Percentiles rank a stretch among this genome's conserved stretches.
Conservation (phyloP, 306 rosid genomes). For the Rubus idaeus region DNA sequence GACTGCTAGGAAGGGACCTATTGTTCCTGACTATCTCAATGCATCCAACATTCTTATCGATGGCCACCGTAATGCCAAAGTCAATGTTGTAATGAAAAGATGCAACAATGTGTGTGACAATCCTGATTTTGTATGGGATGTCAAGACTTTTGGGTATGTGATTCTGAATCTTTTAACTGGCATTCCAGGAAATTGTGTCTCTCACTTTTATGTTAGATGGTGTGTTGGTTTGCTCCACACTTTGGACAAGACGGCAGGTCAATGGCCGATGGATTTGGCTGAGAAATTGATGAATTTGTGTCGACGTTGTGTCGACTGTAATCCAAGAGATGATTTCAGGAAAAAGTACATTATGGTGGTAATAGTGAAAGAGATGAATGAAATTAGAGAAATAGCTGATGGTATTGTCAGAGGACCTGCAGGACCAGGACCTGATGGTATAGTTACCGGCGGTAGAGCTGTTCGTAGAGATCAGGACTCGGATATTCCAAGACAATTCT, state of each 20-base stretch:
- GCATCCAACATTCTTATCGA: background rate
- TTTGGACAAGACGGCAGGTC: background rate
- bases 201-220: background rate
- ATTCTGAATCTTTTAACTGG: background rate
- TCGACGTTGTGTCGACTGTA: background rate
- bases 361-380: background rate
- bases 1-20: background rate
- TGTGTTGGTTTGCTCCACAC: background rate
- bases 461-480: background rate
- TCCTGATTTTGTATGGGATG: background rate
- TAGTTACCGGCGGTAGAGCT: background rate
- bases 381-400: background rate
- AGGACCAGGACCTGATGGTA: background rate
- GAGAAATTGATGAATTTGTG: background rate
- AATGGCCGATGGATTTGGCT: background rate
- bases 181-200: background rate
- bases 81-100: background rate
- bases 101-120: no score
- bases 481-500: background rate
- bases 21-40: background rate
- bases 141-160: background rate
- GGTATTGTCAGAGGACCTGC: background rate
- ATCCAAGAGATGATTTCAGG: background rate
- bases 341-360: background rate
- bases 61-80: background rate